Evolutionary conservation across 164 flowering plant species (phyloP).

Genomic region (Nymphaea colorata): DNA sequence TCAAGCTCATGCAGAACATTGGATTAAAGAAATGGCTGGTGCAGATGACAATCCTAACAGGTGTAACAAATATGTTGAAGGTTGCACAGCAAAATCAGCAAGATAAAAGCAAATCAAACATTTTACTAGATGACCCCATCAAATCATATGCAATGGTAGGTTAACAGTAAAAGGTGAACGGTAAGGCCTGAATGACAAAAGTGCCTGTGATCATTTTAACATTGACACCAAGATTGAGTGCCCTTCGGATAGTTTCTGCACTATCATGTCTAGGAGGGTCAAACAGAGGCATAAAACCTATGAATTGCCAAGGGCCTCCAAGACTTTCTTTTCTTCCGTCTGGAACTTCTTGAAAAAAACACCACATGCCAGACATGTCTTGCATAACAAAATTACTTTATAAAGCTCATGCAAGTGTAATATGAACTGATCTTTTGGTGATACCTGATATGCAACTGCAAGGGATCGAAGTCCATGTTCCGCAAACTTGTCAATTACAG

Average conservation of each 20-base stretch:
- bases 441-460: slow-evolving; percentile 30
- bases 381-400: too few relatives aligned
- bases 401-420: too few relatives aligned
- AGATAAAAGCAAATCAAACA: too few relatives aligned
- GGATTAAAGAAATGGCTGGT: too few relatives aligned
- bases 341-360: slow-evolving; percentile 11
- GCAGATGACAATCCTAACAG: too few relatives aligned
- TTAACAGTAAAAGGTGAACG: background rate
- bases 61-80: too few relatives aligned
- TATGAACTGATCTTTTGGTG: too few relatives aligned
- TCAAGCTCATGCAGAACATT: too few relatives aligned
- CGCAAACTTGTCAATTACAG: slow-evolving; percentile 28
- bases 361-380: too few relatives aligned
- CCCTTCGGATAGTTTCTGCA: slow-evolving; percentile 55
- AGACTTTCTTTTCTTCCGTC: slow-evolving; percentile 40
- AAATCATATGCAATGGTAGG: too few relatives aligned
- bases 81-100: background rate
- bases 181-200: background rate
- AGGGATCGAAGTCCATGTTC: slow-evolving; percentile 35
- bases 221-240: slow-evolving; percentile 57
- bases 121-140: background rate
- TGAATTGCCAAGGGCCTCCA: slow-evolving; percentile 65
- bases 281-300: slow-evolving; percentile 59
- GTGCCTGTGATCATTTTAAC: slow-evolving; percentile 63
- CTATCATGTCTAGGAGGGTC: slow-evolving; percentile 75